These are phyloP conservation scores for Pezicula rhizophila DNA, from an alignment of 2,329 filamentous ascomycete genomes.

Conservation along the genomic window DNA sequence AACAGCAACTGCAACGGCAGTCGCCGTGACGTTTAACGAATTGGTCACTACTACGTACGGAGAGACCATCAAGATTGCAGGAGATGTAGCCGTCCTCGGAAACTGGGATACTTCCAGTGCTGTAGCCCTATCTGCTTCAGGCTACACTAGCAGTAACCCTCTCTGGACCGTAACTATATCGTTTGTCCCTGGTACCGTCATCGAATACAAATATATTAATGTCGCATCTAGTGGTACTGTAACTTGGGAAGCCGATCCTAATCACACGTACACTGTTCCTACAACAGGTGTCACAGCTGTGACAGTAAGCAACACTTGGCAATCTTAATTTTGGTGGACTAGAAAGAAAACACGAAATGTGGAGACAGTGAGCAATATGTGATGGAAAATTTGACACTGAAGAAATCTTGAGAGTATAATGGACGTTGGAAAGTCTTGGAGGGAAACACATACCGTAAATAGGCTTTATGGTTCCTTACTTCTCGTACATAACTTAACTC, in stretches of 20 bases:
- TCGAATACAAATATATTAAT: constrained; percentile 65
- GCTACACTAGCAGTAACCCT: constrained; percentile 53
- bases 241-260: constrained; percentile 52
- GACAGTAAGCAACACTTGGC: constrained; percentile 13
- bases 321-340: constrained; percentile 2
- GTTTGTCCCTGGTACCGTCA: constrained; percentile 45
- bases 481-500: constrained; percentile 3
- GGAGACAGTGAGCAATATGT: background rate
- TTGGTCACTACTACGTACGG: constrained; percentile 50
- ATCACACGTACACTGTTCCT: constrained; percentile 15
- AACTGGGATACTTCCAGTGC: constrained; percentile 52
- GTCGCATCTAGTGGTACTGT: constrained; percentile 46
- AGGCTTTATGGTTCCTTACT: constrained; percentile 3
- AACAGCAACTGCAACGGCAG: constrained; percentile 3
- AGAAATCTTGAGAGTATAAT: no score
- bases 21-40: constrained; percentile 55
- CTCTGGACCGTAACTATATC: constrained; percentile 53
- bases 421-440: no score
- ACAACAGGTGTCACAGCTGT: constrained; percentile 7
- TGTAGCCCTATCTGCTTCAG: constrained; percentile 47
- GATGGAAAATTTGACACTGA: background rate
- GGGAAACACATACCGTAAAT: no score
- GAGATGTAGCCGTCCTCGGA: constrained; percentile 52
- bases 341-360: background rate
- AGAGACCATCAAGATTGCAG: constrained; percentile 59